Conservation (phyloP, 2,329 filamentous ascomycete genomes). For the Samsoniella hepiali region DNA sequence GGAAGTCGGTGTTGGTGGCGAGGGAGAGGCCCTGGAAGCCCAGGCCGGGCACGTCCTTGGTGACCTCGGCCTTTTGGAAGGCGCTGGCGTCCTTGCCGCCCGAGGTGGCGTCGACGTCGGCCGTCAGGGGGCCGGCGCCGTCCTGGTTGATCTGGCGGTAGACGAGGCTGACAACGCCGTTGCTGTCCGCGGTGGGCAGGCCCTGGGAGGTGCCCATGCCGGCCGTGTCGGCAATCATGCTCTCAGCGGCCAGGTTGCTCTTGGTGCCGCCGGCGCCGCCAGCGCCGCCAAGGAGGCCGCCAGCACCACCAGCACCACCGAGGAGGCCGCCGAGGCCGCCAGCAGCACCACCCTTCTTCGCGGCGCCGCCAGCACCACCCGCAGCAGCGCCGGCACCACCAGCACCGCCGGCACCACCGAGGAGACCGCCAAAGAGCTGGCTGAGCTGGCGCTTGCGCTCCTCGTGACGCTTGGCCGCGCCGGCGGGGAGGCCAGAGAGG, state of each 20-base stretch:
- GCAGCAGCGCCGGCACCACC: slow-evolving; percentile 13
- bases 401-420: slow-evolving; percentile 19
- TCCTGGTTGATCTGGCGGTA: slow-evolving; percentile 70
- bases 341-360: slow-evolving; percentile 36
- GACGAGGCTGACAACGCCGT: slow-evolving; percentile 57
- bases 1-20: slow-evolving; percentile 61
- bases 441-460: slow-evolving; percentile 30
- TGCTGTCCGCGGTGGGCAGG: slow-evolving; percentile 57
- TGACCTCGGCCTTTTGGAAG: slow-evolving; percentile 58
- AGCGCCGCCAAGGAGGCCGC: slow-evolving; percentile 28
- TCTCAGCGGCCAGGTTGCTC: slow-evolving; percentile 41
- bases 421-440: slow-evolving; percentile 28
- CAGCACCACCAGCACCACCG: not conserved
- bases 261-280: slow-evolving; percentile 30
- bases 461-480: slow-evolving; percentile 22
- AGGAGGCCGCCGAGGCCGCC: slow-evolving; percentile 31
- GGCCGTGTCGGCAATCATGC: slow-evolving; percentile 47
- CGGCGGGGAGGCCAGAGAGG: slow-evolving; percentile 30
- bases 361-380: not conserved
- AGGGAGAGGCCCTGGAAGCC: slow-evolving; percentile 54
- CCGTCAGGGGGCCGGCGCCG: slow-evolving; percentile 61
- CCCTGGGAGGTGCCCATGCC: slow-evolving; percentile 49
- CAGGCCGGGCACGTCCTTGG: slow-evolving; percentile 58
- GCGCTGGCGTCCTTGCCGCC: slow-evolving; percentile 58
- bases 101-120: slow-evolving; percentile 59